Conservation (phyloP, 2,329 filamentous ascomycete species). For the Ophiosphaerella herpotricha region DNA sequence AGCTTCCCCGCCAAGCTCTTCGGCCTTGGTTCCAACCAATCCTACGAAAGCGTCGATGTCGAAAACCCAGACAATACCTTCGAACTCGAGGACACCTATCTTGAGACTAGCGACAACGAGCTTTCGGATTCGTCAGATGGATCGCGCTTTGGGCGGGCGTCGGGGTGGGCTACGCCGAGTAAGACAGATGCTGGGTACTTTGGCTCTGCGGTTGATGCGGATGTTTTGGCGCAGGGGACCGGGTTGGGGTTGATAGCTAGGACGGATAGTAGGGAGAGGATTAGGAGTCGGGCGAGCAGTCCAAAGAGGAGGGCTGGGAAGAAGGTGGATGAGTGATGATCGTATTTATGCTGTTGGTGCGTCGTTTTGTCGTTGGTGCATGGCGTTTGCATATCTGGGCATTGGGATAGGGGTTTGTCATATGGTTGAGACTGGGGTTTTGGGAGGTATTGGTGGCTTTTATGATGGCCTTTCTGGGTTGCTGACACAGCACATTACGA, state of each 20-base stretch:
- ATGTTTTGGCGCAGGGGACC: constrained; percentile 35
- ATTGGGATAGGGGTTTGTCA: too few relatives aligned
- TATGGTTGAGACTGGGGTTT: too few relatives aligned
- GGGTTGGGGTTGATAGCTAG: constrained; percentile 68
- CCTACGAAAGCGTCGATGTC: constrained; percentile 73
- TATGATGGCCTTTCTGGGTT: too few relatives aligned
- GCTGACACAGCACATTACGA: too few relatives aligned
- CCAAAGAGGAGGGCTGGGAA: constrained; percentile 48
- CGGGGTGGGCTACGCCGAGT: constrained; percentile 70
- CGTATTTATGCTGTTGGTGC: neutral
- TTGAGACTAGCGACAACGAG: constrained; percentile 64
- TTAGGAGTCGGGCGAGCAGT: constrained; percentile 59
- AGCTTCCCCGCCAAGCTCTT: constrained; percentile 64
- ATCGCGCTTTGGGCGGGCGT: constrained; percentile 62
- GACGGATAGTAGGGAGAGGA: constrained; percentile 83
- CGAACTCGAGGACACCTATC: constrained; percentile 61
- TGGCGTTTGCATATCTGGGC: too few relatives aligned
- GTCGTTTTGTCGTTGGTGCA: too few relatives aligned
- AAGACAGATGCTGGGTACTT: constrained; percentile 42
- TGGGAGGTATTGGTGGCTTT: too few relatives aligned
- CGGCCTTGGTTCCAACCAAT: constrained; percentile 48
- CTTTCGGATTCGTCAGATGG: constrained; percentile 64
- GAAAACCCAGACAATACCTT: constrained; percentile 83
- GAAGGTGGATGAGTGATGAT: constrained; percentile 23
- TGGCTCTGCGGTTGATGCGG: constrained; percentile 16